A percentile compares a stretch with the other conserved stretches of the same genome.
Evolutionary conservation across 2,329 filamentous ascomycete genomes (phyloP).

Genomic region (Simplicillium aogashimaense): DNA sequence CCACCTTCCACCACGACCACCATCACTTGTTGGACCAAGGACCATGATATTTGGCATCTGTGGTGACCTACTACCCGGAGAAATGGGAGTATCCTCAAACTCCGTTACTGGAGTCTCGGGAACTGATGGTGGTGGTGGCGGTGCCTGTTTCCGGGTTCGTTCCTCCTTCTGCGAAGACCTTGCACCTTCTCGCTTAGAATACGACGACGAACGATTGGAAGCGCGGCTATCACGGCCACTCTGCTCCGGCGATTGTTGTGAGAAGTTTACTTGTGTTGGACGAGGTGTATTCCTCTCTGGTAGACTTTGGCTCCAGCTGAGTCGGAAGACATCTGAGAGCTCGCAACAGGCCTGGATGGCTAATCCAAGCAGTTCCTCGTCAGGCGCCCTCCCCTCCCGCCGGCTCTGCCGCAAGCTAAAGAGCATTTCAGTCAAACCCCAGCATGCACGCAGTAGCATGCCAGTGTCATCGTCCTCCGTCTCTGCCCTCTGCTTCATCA

Average conservation of each 20-base stretch:
- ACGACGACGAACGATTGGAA: slow-evolving; percentile 39
- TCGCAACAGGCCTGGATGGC: slow-evolving; percentile 94
- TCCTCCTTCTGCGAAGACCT: slow-evolving; percentile 36
- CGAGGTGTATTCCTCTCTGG: slow-evolving; percentile 80
- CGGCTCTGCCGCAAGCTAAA: slow-evolving; percentile 81
- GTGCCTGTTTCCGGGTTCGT: slow-evolving; percentile 28
- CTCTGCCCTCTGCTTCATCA: slow-evolving; percentile 82
- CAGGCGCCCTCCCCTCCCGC: slow-evolving; percentile 59
- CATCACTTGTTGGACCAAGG: slow-evolving; percentile 57
- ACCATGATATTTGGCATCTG: slow-evolving; percentile 82
- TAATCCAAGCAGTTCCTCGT: slow-evolving; percentile 77
- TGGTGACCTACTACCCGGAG: slow-evolving; percentile 65
- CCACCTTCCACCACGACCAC: slow-evolving; percentile 60
- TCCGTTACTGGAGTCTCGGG: slow-evolving; percentile 93
- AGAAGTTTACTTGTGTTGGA: slow-evolving; percentile 68
- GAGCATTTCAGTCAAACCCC: slow-evolving; percentile 85
- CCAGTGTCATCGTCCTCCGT: slow-evolving; percentile 75
- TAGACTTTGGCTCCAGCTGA: slow-evolving; percentile 82
- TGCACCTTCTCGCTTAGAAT: slow-evolving; percentile 43
- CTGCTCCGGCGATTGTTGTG: slow-evolving; percentile 37
- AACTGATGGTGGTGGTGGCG: slow-evolving; percentile 27
- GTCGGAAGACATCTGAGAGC: slow-evolving; percentile 82
- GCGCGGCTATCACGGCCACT: slow-evolving; percentile 36
- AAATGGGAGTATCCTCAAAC: slow-evolving; percentile 83
- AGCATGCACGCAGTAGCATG: slow-evolving; percentile 74